Evolutionary conservation across 306 rosid species (phyloP).

Genomic region (Notholithocarpus densiflorus): DNA sequence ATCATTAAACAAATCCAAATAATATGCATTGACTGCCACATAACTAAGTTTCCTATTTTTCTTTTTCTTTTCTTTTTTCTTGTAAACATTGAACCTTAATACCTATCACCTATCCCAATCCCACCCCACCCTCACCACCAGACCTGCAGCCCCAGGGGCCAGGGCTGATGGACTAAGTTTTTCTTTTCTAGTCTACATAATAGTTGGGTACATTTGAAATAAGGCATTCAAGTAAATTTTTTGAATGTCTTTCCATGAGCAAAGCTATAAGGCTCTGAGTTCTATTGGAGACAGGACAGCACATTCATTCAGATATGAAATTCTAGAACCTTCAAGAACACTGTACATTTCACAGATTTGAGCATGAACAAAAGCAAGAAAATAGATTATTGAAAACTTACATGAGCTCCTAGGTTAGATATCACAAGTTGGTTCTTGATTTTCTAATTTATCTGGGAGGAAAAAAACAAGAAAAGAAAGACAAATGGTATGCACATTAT

Average conservation of each 20-base stretch:
- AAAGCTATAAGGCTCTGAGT: background rate
- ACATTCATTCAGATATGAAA: background rate
- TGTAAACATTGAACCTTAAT: background rate
- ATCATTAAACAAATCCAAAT: background rate
- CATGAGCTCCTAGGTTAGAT: background rate
- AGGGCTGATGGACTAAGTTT: background rate
- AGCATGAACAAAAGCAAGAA: background rate
- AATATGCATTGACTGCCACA: background rate
- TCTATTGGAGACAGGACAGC: background rate
- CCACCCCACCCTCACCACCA: background rate
- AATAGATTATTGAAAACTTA: background rate
- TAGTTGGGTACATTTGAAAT: background rate
- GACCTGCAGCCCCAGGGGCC: background rate
- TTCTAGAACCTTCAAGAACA: background rate
- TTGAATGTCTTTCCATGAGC: background rate
- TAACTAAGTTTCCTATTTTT: background rate
- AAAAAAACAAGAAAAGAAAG: background rate
- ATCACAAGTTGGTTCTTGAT: slow-evolving; percentile 1
- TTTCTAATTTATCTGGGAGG: background rate
- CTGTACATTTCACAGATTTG: background rate
- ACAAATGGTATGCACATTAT: background rate
- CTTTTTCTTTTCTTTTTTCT: background rate
- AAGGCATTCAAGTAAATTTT: background rate
- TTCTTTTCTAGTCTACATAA: background rate
- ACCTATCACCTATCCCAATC: background rate